A percentile compares a stretch with the other conserved stretches of the same genome.
These are phyloP conservation scores for Clavariopsis aquatica DNA, from an alignment of 495 filamentous ascomycete species.

Conservation along the genomic window DNA sequence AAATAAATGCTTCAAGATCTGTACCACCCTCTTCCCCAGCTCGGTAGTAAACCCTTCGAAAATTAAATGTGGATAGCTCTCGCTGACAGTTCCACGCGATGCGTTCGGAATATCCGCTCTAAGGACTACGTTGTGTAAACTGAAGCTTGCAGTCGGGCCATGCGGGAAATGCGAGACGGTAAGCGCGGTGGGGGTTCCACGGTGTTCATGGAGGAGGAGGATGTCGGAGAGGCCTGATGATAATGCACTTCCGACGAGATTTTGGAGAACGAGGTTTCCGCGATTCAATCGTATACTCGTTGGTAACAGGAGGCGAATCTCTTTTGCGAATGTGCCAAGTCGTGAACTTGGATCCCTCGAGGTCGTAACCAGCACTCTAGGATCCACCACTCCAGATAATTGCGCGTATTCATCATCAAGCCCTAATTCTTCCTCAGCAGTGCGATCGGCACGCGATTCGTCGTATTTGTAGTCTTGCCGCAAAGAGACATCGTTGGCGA, in stretches of 20 bases:
- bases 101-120: conserved; percentile 90
- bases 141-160: conserved; percentile 88
- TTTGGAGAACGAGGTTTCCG: conserved; percentile 83
- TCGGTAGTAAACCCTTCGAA: conserved; percentile 89
- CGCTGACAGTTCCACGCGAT: conserved; percentile 84
- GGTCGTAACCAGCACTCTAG: conserved; percentile 88
- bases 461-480: conserved; percentile 93
- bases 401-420: conserved; percentile 96
- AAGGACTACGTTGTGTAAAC: conserved; percentile 90
- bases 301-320: conserved; percentile 86
- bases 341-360: conserved; percentile 83
- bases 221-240: conserved; percentile 73
- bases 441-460: conserved; percentile 66
- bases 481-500: conserved; percentile 84
- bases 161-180: conserved; percentile 91
- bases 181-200: conserved; percentile 86
- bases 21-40: conserved; percentile 81
- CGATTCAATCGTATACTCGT: conserved; percentile 89
- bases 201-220: conserved; percentile 74
- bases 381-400: conserved; percentile 81
- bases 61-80: conserved; percentile 91
- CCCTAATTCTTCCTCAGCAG: conserved; percentile 65
- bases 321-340: conserved; percentile 88
- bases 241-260: conserved; percentile 78
- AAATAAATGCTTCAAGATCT: conserved; percentile 92